Conservation (phyloP, 1,284 basidiomycete genomes). For the Cryptococcus neoformans region DNA sequence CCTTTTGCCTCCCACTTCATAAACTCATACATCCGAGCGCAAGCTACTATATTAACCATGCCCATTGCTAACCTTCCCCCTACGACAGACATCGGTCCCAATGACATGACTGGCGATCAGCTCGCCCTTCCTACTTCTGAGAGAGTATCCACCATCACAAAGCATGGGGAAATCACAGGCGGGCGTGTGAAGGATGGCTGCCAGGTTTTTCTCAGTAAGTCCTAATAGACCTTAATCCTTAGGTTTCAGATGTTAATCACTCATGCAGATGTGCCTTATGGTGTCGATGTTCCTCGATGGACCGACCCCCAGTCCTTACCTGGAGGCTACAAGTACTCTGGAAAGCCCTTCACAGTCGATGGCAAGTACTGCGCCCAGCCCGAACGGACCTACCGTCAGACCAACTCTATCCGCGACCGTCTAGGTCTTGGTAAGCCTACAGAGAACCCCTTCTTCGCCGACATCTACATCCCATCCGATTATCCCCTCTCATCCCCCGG, state of each 20-base stretch:
- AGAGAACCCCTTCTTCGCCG: conserved; percentile 72
- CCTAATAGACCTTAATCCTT: neutral
- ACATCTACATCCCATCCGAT: conserved; percentile 63
- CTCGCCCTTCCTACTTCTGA: conserved; percentile 24
- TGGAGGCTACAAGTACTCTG: conserved; percentile 56
- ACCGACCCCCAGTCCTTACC: conserved; percentile 61
- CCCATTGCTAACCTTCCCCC: conserved; percentile 10
- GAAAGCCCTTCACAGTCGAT: conserved; percentile 62
- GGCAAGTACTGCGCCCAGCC: conserved; percentile 49
- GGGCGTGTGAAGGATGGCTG: conserved; percentile 29
- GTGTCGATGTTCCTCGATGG: conserved; percentile 61
- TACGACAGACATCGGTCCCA: conserved; percentile 13
- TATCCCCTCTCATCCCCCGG: conserved; percentile 52
- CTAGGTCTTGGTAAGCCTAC: conserved; percentile 61
- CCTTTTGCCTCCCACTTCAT: neutral
- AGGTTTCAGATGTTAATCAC: neutral
- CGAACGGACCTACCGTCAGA: conserved; percentile 17
- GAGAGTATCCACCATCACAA: conserved; percentile 20
- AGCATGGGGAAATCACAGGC: conserved; percentile 25
- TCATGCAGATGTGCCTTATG: conserved; percentile 66
- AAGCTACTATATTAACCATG: conserved; percentile 2
- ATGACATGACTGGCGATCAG: conserved; percentile 37
- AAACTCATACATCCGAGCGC: neutral
- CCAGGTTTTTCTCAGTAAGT: conserved; percentile 39
- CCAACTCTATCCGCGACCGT: conserved; percentile 34